A percentile compares a stretch with the other conserved stretches of the same genome.
Conservation (phyloP, 495 filamentous ascomycete species). For the Pyrenula aspistea region DNA sequence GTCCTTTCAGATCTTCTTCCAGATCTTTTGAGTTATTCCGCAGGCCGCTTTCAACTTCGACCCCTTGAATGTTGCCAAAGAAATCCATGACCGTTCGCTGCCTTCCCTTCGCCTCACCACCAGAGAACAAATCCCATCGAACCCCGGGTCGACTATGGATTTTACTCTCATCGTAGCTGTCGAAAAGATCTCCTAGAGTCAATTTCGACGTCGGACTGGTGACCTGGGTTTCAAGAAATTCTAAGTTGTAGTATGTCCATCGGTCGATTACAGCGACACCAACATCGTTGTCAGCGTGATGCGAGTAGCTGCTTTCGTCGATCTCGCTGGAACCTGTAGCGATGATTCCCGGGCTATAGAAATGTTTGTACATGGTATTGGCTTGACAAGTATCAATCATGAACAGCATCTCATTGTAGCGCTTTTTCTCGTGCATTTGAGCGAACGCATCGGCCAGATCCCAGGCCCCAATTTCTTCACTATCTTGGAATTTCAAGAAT, state of each 20-base stretch:
- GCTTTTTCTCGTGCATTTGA: slow-evolving; percentile 99
- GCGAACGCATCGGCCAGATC: slow-evolving; percentile 96
- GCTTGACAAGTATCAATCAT: slow-evolving; percentile 99
- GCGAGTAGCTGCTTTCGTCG: slow-evolving; percentile 88
- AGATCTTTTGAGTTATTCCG: slow-evolving; percentile 42
- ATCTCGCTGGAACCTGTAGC: slow-evolving; percentile 89
- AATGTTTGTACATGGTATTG: slow-evolving; percentile 96
- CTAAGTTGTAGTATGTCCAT: slow-evolving; percentile 97
- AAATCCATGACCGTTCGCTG: slow-evolving; percentile 83
- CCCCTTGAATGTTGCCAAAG: slow-evolving; percentile 95
- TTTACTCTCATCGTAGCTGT: slow-evolving; percentile 87
- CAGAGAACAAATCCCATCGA: slow-evolving; percentile 82
- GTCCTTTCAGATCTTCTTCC: slow-evolving; percentile 64
- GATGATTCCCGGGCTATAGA: slow-evolving; percentile 94
- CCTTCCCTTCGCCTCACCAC: slow-evolving; percentile 62
- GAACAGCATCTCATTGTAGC: slow-evolving; percentile 90
- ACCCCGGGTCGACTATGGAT: slow-evolving; percentile 90
- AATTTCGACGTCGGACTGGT: slow-evolving; percentile 69
- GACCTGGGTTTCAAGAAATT: slow-evolving; percentile 88
- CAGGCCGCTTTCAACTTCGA: slow-evolving; percentile 65
- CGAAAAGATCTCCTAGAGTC: slow-evolving; percentile 86
- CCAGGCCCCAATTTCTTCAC: slow-evolving; percentile 92
- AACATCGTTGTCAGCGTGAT: slow-evolving; percentile 96
- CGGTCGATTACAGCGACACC: slow-evolving; percentile 97
- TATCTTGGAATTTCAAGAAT: slow-evolving; percentile 96